Evolutionary conservation across 2,329 filamentous ascomycete genomes (phyloP).

Genomic region (Chaetomiaceae sp.): DNA sequence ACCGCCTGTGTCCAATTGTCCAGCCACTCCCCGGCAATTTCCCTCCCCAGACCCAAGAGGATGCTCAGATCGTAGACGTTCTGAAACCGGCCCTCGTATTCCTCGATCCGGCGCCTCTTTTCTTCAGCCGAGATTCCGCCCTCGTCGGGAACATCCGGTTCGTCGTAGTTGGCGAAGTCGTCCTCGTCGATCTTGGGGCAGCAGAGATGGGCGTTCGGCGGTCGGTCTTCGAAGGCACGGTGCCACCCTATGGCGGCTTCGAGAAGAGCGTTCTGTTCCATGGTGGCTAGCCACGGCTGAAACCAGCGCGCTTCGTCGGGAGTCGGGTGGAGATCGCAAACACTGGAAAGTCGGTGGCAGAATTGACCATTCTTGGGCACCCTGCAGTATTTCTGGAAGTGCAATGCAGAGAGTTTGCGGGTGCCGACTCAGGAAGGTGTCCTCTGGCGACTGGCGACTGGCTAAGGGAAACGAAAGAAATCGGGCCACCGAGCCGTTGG

Average conservation of each 20-base stretch:
- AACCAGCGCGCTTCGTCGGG: not conserved
- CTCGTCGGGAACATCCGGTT: conserved; percentile 43
- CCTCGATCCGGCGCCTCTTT: conserved; percentile 50
- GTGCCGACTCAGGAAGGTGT: not conserved
- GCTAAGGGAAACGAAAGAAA: not conserved
- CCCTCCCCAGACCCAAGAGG: conserved; percentile 62
- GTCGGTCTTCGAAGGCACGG: conserved; percentile 26
- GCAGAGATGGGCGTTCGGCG: conserved; percentile 57
- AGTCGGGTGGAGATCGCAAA: not conserved
- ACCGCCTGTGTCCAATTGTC: conserved; percentile 55
- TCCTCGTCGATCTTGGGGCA: conserved; percentile 62
- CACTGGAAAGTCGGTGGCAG: not conserved
- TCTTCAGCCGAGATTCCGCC: conserved; percentile 44
- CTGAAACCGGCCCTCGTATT: conserved; percentile 53
- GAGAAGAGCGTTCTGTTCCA: conserved; percentile 20
- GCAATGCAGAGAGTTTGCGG: not conserved
- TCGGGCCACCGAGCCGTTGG: not conserved
- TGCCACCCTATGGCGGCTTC: conserved; percentile 23
- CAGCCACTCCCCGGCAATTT: conserved; percentile 54
- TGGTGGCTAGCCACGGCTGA: conserved; percentile 9
- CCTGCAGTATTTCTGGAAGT: not conserved
- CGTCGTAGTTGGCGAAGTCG: conserved; percentile 61
- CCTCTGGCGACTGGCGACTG: not conserved
- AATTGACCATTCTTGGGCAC: not conserved
- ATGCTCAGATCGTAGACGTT: conserved; percentile 64